Base-by-base conservation (phyloP, 129 eudicot genomes). In the Chrysanthemum seticuspe region DNA sequence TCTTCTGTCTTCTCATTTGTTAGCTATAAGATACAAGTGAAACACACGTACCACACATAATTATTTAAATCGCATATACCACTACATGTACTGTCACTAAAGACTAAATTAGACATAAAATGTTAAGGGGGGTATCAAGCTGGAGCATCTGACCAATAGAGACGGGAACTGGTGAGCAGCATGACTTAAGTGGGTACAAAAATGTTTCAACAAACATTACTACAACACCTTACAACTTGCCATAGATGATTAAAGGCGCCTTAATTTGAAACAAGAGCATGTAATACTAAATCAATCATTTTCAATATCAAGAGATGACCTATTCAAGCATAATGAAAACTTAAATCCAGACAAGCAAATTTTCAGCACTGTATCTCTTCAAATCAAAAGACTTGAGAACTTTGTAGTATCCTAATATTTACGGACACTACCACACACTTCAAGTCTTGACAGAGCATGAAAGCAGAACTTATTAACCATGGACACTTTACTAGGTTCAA, bases 391-490 rank as follows among this genome's bases (percentile, higher is more conserved):
- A 34, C 65, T 13, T 5, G 40, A 25, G 65, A 27, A 5, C 27
- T 27, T 60, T 51, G 74, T 61, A 52, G 44, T 59, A 36, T 48
- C 70, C 56, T 45, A 50, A 11, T 12, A 52, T 62, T 47, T 76
- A 52, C 10, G 47, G 58, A 62, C 63, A 69, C 63, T 70, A 72
- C 56, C 81, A 64, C 49, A 69, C 7, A 64, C 74, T 78, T 76
- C 66, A 76, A 53, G 63, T 58, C 79, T 63, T 68, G 68, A 65
- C 63, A 67, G 50, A 71, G 62, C 62, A 76, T 31, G 65, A 73
- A 70, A 54, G 36, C 56, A 58, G 52, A 61, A 45, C 14, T 52
- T 58, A 47, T 68, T 54, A 59, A 56, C 52, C 67, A 65, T 56
- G n/a, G 66, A 61, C 66, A 13, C 65, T 60, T 61, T 29, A 62